A percentile compares a stretch with the other conserved stretches of the same genome.
These are phyloP conservation scores for Pythium utonaiense DNA, from an alignment of 352 stramenopile species.

Conservation along the genomic window DNA sequence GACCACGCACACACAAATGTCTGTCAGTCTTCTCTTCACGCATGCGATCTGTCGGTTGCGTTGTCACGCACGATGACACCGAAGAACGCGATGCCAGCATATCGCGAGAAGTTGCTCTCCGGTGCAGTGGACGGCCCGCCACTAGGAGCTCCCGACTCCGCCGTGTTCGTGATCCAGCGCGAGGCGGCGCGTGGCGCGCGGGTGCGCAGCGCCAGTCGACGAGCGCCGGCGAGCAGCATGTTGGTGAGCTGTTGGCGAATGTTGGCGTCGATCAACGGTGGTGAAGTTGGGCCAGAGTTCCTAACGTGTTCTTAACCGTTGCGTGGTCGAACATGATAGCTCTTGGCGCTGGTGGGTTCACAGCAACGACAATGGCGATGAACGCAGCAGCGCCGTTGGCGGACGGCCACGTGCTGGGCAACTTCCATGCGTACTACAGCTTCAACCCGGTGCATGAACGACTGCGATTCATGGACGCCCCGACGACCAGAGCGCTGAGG, in stretches of 20 bases:
- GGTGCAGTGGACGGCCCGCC: conserved; percentile 2
- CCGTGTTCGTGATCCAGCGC: conserved; percentile 30
- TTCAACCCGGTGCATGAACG: conserved; percentile 76
- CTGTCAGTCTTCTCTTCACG: not conserved
- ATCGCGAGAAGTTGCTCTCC: conserved; percentile 74
- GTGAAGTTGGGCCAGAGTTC: not conserved
- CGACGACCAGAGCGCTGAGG: conserved; percentile 38
- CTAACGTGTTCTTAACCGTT: not conserved
- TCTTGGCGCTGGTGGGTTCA: not conserved
- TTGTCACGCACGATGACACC: conserved; percentile 50
- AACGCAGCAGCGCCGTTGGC: conserved; percentile 24
- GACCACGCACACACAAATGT: not conserved
- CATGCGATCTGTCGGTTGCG: not conserved
- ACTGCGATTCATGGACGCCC: conserved; percentile 65
- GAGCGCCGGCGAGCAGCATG: conserved; percentile 14
- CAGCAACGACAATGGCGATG: not conserved
- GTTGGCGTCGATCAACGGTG: conserved; percentile 14
- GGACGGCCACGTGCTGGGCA: conserved; percentile 72
- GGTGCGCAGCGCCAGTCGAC: conserved; percentile 7
- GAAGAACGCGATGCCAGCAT: conserved; percentile 84
- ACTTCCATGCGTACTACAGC: conserved; percentile 86
- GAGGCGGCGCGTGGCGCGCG: conserved; percentile 11
- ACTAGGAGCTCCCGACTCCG: conserved; percentile 4
- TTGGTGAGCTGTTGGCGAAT: conserved; percentile 1
- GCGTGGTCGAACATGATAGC: not conserved